Percentiles rank a stretch among this genome's conserved stretches.
Conservation (phyloP, 768 basidiomycete species). For the Xerocomus spinulosus region DNA sequence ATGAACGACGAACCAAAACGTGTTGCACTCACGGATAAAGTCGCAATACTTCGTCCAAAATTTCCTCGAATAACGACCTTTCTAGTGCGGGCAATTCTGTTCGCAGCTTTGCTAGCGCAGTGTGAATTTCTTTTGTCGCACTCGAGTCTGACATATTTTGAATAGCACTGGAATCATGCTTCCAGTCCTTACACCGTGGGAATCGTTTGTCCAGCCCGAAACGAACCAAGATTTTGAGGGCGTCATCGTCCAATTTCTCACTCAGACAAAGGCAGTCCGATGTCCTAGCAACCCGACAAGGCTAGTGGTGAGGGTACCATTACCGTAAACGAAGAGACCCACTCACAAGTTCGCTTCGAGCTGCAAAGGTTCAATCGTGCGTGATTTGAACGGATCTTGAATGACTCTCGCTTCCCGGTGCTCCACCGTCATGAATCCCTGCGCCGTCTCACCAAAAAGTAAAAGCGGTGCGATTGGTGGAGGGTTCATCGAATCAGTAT, state of each 20-base stretch:
- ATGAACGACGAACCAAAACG: background rate
- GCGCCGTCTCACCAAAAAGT: slow-evolving; percentile 37
- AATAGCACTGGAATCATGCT: slow-evolving; percentile 6
- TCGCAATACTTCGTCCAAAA: slow-evolving; percentile 19
- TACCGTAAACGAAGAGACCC: background rate
- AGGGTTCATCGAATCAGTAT: slow-evolving; percentile 3
- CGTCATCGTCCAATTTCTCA: slow-evolving; percentile 22
- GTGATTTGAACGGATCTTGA: background rate
- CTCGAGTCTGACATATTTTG: background rate
- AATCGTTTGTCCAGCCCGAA: slow-evolving; percentile 30
- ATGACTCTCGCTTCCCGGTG: slow-evolving; percentile 13
- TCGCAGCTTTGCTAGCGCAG: background rate
- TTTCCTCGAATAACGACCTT: slow-evolving; percentile 22
- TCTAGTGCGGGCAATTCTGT: slow-evolving; percentile 4
- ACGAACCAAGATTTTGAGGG: slow-evolving; percentile 24
- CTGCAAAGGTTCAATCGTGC: slow-evolving; percentile 1
- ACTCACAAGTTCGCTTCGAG: slow-evolving; percentile 22
- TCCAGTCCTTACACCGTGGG: slow-evolving; percentile 23
- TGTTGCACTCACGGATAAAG: slow-evolving; percentile 23
- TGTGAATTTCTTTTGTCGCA: background rate
- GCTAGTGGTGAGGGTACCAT: background rate
- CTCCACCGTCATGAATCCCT: slow-evolving; percentile 37
- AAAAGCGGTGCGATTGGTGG: slow-evolving; percentile 25
- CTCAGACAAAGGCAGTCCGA: slow-evolving; percentile 22
- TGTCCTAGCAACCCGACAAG: slow-evolving; percentile 8